Percentiles rank a stretch among this genome's conserved stretches.
Conservation (phyloP, 768 basidiomycete genomes). For the Psilocybe tampanensis region DNA sequence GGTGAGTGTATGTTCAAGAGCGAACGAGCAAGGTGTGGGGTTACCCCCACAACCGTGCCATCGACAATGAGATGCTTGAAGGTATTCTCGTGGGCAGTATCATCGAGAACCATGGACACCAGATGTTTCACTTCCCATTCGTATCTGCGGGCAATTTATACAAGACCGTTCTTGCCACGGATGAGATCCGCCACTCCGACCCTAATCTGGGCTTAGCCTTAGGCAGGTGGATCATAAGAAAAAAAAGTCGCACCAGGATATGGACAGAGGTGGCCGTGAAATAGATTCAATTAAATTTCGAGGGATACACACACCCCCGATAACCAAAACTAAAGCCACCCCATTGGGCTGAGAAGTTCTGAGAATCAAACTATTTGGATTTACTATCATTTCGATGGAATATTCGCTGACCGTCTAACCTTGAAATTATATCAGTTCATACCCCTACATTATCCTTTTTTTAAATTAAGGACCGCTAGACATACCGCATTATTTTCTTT, state of each 20-base stretch:
- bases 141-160: conserved; percentile 18
- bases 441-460: background rate
- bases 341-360: background rate
- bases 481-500: background rate
- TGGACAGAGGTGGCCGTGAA: background rate
- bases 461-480: background rate
- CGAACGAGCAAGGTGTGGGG: background rate
- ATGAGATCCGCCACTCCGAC: conserved; percentile 33
- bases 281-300: background rate
- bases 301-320: background rate
- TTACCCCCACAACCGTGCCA: conserved; percentile 2
- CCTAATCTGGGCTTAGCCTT: conserved; percentile 20
- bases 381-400: background rate
- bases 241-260: background rate
- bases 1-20: background rate
- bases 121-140: conserved; percentile 9
- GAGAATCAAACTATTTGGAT: background rate
- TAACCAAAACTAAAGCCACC: too few relatives aligned
- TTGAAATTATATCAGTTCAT: background rate
- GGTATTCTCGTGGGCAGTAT: conserved; percentile 17
- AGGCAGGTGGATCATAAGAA: conserved; percentile 7
- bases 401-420: background rate
- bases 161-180: conserved; percentile 19
- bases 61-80: conserved; percentile 17
- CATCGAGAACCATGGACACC: conserved; percentile 30